Evolutionary conservation across 495 filamentous ascomycete genomes (phyloP).

Genomic region (Recurvomyces mirabilis): DNA sequence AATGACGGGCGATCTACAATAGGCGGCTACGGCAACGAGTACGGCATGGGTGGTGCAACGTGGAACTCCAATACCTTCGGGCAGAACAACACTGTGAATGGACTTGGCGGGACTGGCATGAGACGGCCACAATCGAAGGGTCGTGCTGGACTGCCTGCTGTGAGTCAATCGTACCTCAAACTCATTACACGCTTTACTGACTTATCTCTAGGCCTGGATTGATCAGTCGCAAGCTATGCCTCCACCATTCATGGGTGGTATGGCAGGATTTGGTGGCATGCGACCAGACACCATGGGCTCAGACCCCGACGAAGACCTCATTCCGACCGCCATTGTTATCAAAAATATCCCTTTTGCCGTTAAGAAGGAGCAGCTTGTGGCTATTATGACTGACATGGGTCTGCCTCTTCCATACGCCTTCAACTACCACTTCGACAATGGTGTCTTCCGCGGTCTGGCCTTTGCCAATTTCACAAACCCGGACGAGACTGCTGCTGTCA

Average conservation of each 20-base stretch:
- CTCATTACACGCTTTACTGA: constrained; percentile 25
- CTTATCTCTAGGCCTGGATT: constrained; percentile 36
- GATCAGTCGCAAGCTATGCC: constrained; percentile 45
- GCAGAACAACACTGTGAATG: constrained; percentile 38
- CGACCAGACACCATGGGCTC: constrained; percentile 40
- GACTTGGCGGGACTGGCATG: constrained; percentile 44
- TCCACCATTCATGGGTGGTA: constrained; percentile 7
- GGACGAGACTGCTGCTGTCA: constrained; percentile 83
- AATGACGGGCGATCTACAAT: constrained; percentile 43
- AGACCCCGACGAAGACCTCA: constrained; percentile 69
- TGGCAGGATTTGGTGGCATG: constrained; percentile 25
- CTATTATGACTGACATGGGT: constrained; percentile 81
- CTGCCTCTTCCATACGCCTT: constrained; percentile 94
- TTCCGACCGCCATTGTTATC: constrained; percentile 96
- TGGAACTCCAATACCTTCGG: constrained; percentile 48
- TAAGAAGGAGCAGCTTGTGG: constrained; percentile 88
- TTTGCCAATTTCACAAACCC: constrained; percentile 98
- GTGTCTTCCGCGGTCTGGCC: constrained; percentile 88
- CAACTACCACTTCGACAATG: constrained; percentile 99
- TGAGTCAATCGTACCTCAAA: constrained; percentile 25
- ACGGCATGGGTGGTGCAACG: constrained; percentile 46
- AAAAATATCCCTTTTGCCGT: constrained; percentile 99
- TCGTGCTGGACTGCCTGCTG: constrained; percentile 47
- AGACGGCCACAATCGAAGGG: constrained; percentile 45
- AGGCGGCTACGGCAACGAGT: constrained; percentile 39